A percentile compares a stretch with the other conserved stretches of the same genome.
Conservation (phyloP, 1,284 basidiomycete species). For the Austroboletus niveus region DNA sequence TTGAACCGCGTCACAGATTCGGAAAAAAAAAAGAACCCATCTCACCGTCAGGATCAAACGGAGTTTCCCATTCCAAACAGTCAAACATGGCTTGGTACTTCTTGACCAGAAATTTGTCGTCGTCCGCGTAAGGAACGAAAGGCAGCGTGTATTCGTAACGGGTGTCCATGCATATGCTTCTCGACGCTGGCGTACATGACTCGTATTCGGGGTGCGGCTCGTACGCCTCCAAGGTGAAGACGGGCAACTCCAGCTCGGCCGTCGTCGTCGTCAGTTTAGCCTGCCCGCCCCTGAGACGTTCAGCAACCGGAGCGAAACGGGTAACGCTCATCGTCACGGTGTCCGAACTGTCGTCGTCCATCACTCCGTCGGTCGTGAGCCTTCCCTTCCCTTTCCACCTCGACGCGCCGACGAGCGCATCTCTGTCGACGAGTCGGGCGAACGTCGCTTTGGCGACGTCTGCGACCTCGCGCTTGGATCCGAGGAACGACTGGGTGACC, state of each 20-base stretch:
- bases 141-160: constrained; percentile 38
- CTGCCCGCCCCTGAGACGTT: no score
- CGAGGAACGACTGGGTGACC: constrained; percentile 3
- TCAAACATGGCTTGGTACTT: constrained; percentile 40
- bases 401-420: no score
- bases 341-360: not conserved
- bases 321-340: constrained; percentile 9
- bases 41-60: constrained; percentile 51
- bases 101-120: constrained; percentile 41
- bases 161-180: constrained; percentile 42
- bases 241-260: constrained; percentile 7
- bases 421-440: no score
- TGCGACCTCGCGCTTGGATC: constrained; percentile 5
- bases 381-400: no score
- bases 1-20: not conserved
- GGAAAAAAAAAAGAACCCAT: not conserved
- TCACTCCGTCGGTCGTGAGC: not conserved
- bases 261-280: not conserved
- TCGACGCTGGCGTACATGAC: constrained; percentile 44
- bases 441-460: constrained; percentile 13
- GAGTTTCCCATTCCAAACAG: constrained; percentile 46
- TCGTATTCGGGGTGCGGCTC: constrained; percentile 45
- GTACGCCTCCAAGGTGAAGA: constrained; percentile 17
- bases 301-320: not conserved
- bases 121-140: constrained; percentile 58